Conservation (phyloP, 2,329 filamentous ascomycete species). For the Westerdykella aurantiaca region DNA sequence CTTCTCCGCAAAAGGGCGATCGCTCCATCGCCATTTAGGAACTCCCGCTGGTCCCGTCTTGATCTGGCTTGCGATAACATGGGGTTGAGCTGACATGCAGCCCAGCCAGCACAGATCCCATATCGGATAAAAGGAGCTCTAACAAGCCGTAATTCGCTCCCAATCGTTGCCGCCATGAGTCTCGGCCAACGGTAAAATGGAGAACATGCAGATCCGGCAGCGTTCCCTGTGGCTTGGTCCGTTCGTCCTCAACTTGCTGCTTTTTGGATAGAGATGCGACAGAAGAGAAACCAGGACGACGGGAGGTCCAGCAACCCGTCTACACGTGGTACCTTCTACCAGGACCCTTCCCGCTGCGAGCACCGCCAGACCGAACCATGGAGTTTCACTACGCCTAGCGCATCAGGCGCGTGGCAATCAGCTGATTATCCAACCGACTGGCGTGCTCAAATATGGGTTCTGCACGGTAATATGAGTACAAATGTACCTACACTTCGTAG, state of each 20-base stretch:
- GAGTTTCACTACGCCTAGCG: too few relatives aligned
- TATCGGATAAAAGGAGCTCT: slow-evolving; percentile 31
- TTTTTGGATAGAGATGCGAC: neutral
- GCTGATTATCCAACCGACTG: too few relatives aligned
- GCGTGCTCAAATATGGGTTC: too few relatives aligned
- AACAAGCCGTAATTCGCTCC: slow-evolving; percentile 20
- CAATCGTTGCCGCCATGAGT: slow-evolving; percentile 4
- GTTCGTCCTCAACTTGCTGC: neutral
- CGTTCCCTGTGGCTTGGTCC: neutral
- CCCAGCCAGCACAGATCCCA: neutral
- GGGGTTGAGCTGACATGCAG: neutral
- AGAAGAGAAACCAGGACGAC: slow-evolving; percentile 6
- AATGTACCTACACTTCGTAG: too few relatives aligned
- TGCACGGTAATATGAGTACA: too few relatives aligned
- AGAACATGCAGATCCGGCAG: slow-evolving; percentile 11
- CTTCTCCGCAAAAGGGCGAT: neutral
- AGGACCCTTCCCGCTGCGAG: too few relatives aligned
- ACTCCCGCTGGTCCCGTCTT: neutral
- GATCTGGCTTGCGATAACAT: neutral
- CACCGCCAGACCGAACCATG: too few relatives aligned
- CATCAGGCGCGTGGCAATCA: too few relatives aligned
- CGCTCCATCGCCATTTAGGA: neutral
- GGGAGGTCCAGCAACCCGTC: slow-evolving; percentile 7
- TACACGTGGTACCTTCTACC: neutral
- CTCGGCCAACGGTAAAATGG: slow-evolving; percentile 8